Evolutionary conservation across 345 rosid genomes (phyloP), one percentile per base, ranked within the genome.

Genomic region (Erodium maritimum): DNA sequence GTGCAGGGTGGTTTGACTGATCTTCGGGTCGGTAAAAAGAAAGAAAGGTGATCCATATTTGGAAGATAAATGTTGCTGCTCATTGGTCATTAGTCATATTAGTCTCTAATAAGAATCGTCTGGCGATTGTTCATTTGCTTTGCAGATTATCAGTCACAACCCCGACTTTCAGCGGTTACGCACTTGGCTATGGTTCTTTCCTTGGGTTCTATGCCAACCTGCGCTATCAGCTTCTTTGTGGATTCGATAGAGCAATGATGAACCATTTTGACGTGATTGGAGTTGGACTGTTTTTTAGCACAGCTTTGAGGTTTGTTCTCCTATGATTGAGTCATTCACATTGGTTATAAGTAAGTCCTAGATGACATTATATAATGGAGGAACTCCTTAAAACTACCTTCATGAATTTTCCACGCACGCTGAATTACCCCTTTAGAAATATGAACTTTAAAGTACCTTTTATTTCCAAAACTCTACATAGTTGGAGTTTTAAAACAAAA

Each of bases 231-330:
- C 76, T 93, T 34, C 61, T 87, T 57, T 86, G 81, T 62, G 95
- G 96, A 62, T 69, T 86, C 66, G 99, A 93, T 67, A 79, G 82
- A 79, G 69, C 81, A 29, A 61, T 85, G 78, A 62, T 74, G 22
- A 84, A 59, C 72, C 88, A 85, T 76, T 93, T 93, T 72, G 99
- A 93, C 71, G 99, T 87, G 73, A 87, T 93, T 59, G 97, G 99
- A 61, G 91, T 93, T 56, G 82, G 87, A n/a, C 75, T 93, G 67
- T 73, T 78, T 81, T 83, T 89, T 51, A 76, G 88, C 80, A 87
- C 95, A 5, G 88, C 86, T 68, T 63, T 93, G 67, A 93, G 99
- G 99, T 87, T 55, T 67, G 61, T 61, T 62, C 46, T 55, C 59
- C 50, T n/a, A n/a, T n/a, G n/a, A n/a, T n/a, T n/a, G n/a, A n/a